These are phyloP conservation scores for Chrysoporthe cubensis DNA, from an alignment of 2,329 filamentous ascomycete genomes.

Conservation along the genomic window DNA sequence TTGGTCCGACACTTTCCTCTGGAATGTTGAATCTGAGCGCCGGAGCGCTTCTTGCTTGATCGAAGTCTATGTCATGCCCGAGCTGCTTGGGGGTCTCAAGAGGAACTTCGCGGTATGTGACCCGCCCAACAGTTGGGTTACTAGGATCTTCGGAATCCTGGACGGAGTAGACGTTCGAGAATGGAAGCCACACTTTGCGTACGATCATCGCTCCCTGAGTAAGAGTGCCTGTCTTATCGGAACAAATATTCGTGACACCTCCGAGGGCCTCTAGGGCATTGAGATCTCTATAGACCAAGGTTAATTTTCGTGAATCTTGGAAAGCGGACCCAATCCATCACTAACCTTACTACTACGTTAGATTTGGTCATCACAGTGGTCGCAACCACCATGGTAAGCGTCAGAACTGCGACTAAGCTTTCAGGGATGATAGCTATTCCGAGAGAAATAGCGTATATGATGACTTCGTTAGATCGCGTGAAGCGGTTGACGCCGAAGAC, in stretches of 20 bases:
- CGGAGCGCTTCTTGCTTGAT: conserved; percentile 62
- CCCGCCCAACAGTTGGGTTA: conserved; percentile 62
- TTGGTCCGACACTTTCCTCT: conserved; percentile 54
- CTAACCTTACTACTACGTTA: conserved; percentile 65
- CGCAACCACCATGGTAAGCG: conserved; percentile 71
- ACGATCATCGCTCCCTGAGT: conserved; percentile 73
- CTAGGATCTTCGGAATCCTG: conserved; percentile 63
- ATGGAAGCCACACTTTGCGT: conserved; percentile 67
- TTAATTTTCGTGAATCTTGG: conserved; percentile 17
- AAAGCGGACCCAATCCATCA: not conserved
- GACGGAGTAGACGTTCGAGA: conserved; percentile 61
- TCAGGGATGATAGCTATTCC: conserved; percentile 68
- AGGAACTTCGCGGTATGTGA: conserved; percentile 50
- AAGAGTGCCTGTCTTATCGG: conserved; percentile 73
- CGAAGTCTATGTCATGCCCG: conserved; percentile 57
- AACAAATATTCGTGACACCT: conserved; percentile 74
- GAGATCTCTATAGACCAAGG: conserved; percentile 49
- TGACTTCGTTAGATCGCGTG: conserved; percentile 57
- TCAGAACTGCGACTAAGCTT: conserved; percentile 70
- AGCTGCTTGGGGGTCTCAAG: conserved; percentile 39
- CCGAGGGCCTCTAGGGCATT: conserved; percentile 71
- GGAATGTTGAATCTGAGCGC: conserved; percentile 67
- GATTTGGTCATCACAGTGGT: conserved; percentile 67
- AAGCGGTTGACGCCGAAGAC: conserved; percentile 65
- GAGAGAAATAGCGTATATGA: conserved; percentile 65